Evolutionary conservation across 495 filamentous ascomycete genomes (phyloP), one percentile per base, ranked within the genome.

Genomic region (Neurospora sublineolata): DNA sequence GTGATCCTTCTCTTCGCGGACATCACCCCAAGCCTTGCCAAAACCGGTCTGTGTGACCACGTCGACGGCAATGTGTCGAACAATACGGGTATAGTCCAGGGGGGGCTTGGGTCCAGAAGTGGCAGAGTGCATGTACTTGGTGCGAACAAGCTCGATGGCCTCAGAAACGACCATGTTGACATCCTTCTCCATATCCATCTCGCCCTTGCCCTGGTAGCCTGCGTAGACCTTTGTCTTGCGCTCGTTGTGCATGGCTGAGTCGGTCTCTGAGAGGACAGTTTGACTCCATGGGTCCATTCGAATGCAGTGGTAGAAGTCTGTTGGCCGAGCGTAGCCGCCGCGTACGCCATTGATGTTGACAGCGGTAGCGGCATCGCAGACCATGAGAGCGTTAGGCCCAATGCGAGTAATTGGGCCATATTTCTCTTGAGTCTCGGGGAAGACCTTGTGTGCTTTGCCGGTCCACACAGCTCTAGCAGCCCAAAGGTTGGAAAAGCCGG

Each of bases 151-250:
- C 27, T 60, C 27, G 27, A 60, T 1, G 3, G 52, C 52, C 4
- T 60, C 14, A 14, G 52, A 30, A 16, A 60, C 6, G 12, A 60
- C 27, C 52, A 60, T 33, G 27, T 86, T 80, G 23, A 87, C 76
- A 23, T 78, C 77, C 37, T 73, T 38, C 70, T 86, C 83, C 8
- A 84, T 72, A 38, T 81, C 69, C 18, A 77, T 73, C 27, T 79
- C 79, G 30, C 85, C 84, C 73, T 84, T 85, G 23, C 84, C 83
- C 1, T 83, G 77, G 71, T 85, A 86, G 9, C 82, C 83, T 18
- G 72, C 68, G 30, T 72, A 76, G 60, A 84, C 74, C 67, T 75
- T 76, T 33, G 76, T 73, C 68, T 77, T 80, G 6, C 75, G 70
- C 37, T 73, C 72, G 40, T 77, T 77, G 75, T 84, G 81, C 18